Evolutionary conservation across 139 green algal genomes (phyloP).

Genomic region (Picochlorum sp.): DNA sequence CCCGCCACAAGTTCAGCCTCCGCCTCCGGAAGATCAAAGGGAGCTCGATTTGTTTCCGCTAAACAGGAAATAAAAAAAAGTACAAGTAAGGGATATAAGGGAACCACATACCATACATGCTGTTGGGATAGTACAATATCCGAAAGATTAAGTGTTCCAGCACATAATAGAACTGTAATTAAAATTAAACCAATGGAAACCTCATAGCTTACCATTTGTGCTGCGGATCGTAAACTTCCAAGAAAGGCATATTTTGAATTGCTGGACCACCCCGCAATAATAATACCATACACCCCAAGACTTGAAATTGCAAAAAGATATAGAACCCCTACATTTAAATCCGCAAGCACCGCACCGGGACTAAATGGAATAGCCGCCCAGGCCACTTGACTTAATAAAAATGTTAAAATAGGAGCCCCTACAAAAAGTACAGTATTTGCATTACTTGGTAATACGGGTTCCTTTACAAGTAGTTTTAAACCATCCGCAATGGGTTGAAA

Average conservation of each 20-base stretch:
- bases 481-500: slow-evolving; percentile 64
- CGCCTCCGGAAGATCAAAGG: slow-evolving; percentile 62
- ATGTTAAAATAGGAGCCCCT: slow-evolving; percentile 57
- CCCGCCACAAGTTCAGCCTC: slow-evolving; percentile 56
- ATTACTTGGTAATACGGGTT: slow-evolving; percentile 59
- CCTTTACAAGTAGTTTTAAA: slow-evolving; percentile 59
- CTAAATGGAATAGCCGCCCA: slow-evolving; percentile 53
- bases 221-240: slow-evolving; percentile 47
- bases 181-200: slow-evolving; percentile 53
- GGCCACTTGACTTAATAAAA: slow-evolving; percentile 58
- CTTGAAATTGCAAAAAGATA: slow-evolving; percentile 57
- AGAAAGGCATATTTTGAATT: slow-evolving; percentile 72
- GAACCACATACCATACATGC: slow-evolving; percentile 45
- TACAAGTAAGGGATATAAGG: slow-evolving; percentile 38
- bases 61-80: slow-evolving; percentile 64
- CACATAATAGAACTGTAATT: slow-evolving; percentile 52
- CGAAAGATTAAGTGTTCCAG: slow-evolving; percentile 41
- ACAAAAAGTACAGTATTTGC: slow-evolving; percentile 51
- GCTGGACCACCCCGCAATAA: slow-evolving; percentile 55
- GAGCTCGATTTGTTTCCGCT: slow-evolving; percentile 62
- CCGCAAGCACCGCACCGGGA: slow-evolving; percentile 40
- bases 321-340: slow-evolving; percentile 45
- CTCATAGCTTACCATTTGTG: slow-evolving; percentile 69
- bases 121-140: slow-evolving; percentile 41
- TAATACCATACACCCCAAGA: slow-evolving; percentile 66